These are phyloP conservation scores for Oryza brachyantha DNA, from an alignment of 176 grass and related monocot genomes.

Conservation along the genomic window DNA sequence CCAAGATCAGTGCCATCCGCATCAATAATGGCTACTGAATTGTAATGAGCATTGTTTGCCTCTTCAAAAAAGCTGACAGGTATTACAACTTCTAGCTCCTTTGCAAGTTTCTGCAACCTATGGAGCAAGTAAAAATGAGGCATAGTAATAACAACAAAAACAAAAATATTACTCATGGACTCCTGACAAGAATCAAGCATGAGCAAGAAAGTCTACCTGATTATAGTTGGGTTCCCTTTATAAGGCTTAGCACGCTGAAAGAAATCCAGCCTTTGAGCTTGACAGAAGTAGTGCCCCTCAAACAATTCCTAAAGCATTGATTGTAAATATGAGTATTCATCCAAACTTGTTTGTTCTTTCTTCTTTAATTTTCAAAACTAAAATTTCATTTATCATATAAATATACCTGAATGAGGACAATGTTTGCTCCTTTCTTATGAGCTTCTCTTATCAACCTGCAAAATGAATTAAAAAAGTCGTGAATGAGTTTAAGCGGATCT, in stretches of 20 bases:
- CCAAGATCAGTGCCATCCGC: slow-evolving; percentile 91
- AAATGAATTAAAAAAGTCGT: slow-evolving; percentile 5
- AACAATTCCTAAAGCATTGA: slow-evolving; percentile 69
- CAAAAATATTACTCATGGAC: not conserved
- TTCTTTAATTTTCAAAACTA: slow-evolving; percentile 5
- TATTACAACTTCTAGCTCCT: slow-evolving; percentile 88
- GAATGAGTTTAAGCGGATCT: not conserved
- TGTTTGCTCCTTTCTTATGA: slow-evolving; percentile 81
- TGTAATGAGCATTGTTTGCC: slow-evolving; percentile 94
- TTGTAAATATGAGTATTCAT: not conserved
- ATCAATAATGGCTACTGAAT: slow-evolving; percentile 90
- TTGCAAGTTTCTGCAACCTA: slow-evolving; percentile 91
- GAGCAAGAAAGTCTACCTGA: slow-evolving; percentile 50
- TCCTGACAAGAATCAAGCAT: not conserved
- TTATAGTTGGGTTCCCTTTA: slow-evolving; percentile 85
- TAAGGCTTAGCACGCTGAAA: slow-evolving; percentile 87
- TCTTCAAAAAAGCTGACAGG: slow-evolving; percentile 96
- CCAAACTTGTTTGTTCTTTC: not conserved
- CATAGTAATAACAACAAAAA: not conserved
- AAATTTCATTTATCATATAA: too few species aligned
- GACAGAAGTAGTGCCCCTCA: slow-evolving; percentile 97
- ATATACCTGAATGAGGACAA: slow-evolving; percentile 83
- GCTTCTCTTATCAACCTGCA: slow-evolving; percentile 92
- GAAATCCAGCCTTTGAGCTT: slow-evolving; percentile 89
- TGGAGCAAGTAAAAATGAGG: not conserved